Conservation (phyloP, 2,329 filamentous ascomycete species). For the Xylariaceae sp. region DNA sequence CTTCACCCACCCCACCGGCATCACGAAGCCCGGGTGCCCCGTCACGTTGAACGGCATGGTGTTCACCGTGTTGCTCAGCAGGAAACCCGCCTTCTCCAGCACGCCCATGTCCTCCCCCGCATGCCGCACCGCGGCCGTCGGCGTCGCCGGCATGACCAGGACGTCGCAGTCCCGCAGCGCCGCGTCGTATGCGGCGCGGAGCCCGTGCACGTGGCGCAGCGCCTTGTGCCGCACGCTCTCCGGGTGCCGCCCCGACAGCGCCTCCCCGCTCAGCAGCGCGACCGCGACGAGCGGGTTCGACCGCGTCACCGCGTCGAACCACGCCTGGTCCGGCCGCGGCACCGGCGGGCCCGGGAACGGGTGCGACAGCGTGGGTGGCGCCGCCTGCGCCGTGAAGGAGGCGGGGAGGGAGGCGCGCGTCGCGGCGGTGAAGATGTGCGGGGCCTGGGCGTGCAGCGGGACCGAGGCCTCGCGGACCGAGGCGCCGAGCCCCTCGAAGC, state of each 20-base stretch:
- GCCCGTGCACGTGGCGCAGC: slow-evolving; percentile 39
- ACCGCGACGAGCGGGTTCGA: slow-evolving; percentile 42
- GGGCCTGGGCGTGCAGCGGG: slow-evolving; percentile 41
- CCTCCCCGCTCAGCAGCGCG: slow-evolving; percentile 35
- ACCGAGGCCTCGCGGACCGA: slow-evolving; percentile 40
- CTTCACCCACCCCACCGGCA: slow-evolving; percentile 37
- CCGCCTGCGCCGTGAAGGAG: slow-evolving; percentile 24
- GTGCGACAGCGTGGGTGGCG: slow-evolving; percentile 28
- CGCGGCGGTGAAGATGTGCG: slow-evolving; percentile 44
- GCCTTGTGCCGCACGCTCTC: slow-evolving; percentile 37
- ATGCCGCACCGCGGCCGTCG: slow-evolving; percentile 39
- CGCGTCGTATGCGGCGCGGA: slow-evolving; percentile 43
- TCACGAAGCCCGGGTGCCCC: slow-evolving; percentile 44
- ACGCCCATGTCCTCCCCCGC: slow-evolving; percentile 28
- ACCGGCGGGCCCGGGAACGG: slow-evolving; percentile 23
- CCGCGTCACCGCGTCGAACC: slow-evolving; percentile 38
- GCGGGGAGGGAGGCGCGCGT: slow-evolving; percentile 29
- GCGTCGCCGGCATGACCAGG: slow-evolving; percentile 42
- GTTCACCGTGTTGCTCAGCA: slow-evolving; percentile 41
- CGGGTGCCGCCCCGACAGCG: slow-evolving; percentile 19
- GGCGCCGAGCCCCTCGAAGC: slow-evolving; percentile 37
- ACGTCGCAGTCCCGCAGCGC: slow-evolving; percentile 41
- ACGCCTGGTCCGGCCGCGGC: slow-evolving; percentile 32
- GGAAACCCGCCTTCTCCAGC: slow-evolving; percentile 36
- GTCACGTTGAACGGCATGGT: slow-evolving; percentile 46